These are phyloP conservation scores for Colletotrichum limetticola DNA, from an alignment of 2,329 filamentous ascomycete species.

Conservation along the genomic window DNA sequence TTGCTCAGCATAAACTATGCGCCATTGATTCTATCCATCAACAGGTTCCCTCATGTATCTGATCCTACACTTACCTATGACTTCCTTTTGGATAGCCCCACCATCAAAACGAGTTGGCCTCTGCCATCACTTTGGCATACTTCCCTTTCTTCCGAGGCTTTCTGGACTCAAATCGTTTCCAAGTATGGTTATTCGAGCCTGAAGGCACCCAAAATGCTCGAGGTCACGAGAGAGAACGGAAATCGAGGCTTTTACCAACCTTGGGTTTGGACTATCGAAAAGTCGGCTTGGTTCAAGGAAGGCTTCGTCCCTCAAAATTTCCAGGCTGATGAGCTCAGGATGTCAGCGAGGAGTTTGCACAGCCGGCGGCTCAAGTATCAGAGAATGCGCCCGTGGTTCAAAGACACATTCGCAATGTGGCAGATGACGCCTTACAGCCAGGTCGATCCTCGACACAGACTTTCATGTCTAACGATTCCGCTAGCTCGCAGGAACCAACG, in stretches of 20 bases:
- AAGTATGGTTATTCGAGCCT: not conserved
- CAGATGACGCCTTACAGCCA: conserved; percentile 22
- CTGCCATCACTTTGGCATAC: not conserved
- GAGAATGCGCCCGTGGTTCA: conserved; percentile 16
- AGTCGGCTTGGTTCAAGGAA: not conserved
- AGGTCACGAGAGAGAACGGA: not conserved
- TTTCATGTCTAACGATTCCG: not conserved
- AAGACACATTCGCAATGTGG: conserved; percentile 21
- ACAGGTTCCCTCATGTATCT: not conserved
- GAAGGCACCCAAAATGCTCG: not conserved
- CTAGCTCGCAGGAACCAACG: not conserved
- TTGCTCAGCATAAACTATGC: not conserved
- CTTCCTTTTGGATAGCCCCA: not conserved
- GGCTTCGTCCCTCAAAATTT: not conserved
- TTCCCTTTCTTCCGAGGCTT: not conserved
- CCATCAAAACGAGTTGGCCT: not conserved
- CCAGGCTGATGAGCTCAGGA: not conserved
- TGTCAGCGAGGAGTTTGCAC: not conserved
- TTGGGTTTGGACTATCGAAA: not conserved
- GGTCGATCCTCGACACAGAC: not conserved
- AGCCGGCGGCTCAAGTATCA: not conserved
- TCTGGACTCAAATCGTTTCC: not conserved
- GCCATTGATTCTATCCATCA: not conserved
- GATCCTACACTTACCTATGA: not conserved
- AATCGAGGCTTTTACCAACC: not conserved